Evolutionary conservation across 345 rosid species (phyloP), one percentile per base, ranked within the genome.

Genomic region (Excoecaria cochinchinensis): DNA sequence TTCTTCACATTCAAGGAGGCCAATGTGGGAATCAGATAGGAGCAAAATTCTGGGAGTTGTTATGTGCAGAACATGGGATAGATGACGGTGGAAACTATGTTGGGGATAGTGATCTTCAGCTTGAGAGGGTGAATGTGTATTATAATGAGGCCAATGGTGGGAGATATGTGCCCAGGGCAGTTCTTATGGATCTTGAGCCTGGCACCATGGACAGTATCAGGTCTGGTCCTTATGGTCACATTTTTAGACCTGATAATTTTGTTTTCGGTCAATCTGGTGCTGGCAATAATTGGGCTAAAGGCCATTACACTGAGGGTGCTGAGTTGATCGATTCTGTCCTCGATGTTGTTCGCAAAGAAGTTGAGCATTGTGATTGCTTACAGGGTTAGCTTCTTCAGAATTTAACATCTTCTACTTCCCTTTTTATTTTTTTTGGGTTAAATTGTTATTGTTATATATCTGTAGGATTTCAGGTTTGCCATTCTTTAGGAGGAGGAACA

Each of bases 401-500:
- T 19, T 42, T 1, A 66, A 42, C 13, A 12, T 24, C 0, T 50
- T 55, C 40, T 46, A 40, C 31, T 21, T 77, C 47, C 11, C 0
- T 24, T 6, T 31, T 48, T 21, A 10, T 17, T 39, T 39, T 16
- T 56, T 13, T 71, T 31, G 66, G 57, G 39, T 7, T 71, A 5
- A 61, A 52, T 64, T 50, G 39, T 25, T 6, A 8, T 46, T 46
- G 11, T 74, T 39, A 14, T 3, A 25, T 24, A 51, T 8, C 67
- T 77, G 75, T 75, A 85, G 89, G 90, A 50, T 90, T 85, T 72
- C 94, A 88, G 81, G 85, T 88, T 16, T 89, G 91, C 61, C 93
- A 89, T 79, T 89, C 93, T 0, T 69, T 87, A 24, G 92, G 89
- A 58, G 90, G 91, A 82, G 93, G 91, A 21, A 89, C 91, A 12